These are phyloP conservation scores for Crinitomyces ghanaensis DNA, from an alignment of 805 yeast species.

Conservation along the genomic window DNA sequence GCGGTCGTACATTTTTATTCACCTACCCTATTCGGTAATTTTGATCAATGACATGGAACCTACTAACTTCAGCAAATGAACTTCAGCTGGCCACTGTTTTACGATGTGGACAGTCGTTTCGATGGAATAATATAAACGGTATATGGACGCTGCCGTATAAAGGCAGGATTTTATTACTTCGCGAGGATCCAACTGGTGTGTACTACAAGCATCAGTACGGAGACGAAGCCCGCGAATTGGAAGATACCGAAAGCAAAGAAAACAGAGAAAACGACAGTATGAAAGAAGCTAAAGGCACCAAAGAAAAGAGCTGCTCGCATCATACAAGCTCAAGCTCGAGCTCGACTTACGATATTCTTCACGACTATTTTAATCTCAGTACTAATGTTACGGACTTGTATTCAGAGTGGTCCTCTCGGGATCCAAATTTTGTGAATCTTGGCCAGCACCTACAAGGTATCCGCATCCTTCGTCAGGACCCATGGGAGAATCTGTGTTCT, in stretches of 20 bases:
- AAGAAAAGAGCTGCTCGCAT: no score
- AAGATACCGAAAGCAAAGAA: background rate
- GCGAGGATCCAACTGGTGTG: constrained; percentile 42
- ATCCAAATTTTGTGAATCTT: constrained; percentile 35
- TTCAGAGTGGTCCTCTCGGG: constrained; percentile 48
- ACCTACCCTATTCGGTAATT: no score
- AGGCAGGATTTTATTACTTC: constrained; percentile 51
- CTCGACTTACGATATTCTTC: constrained; percentile 34
- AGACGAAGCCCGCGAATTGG: constrained; percentile 6
- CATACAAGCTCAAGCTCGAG: background rate
- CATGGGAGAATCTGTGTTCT: constrained; percentile 88
- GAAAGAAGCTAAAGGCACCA: constrained; percentile 3
- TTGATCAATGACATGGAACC: no score
- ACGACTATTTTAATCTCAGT: constrained; percentile 61
- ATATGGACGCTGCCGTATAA: constrained; percentile 42
- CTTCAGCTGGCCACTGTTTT: constrained; percentile 52
- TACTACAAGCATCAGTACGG: constrained; percentile 32
- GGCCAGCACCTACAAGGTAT: constrained; percentile 46
- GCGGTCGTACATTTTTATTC: no score
- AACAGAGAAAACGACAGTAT: background rate
- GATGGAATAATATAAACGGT: constrained; percentile 57
- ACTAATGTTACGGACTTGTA: constrained; percentile 45
- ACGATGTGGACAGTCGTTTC: constrained; percentile 76
- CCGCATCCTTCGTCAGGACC: constrained; percentile 82
- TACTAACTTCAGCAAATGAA: no score